Evolutionary conservation across 805 yeast species (phyloP), one percentile per base, ranked within the genome.

Genomic region (Metschnikowia corniflorae): DNA sequence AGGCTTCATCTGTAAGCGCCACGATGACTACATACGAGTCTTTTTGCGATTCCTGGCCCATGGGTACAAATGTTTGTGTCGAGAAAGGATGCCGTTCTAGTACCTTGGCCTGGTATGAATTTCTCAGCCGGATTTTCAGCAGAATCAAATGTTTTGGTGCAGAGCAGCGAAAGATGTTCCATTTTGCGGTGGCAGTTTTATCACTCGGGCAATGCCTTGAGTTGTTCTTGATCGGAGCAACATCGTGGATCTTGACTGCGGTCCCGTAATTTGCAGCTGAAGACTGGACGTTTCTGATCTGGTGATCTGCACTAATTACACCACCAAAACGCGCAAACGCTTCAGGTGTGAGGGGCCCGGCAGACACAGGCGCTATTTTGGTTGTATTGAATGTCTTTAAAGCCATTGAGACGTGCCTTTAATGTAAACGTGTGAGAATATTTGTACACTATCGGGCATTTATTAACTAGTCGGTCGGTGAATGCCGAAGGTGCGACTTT

Each of bases 181-280:
- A 80, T 48, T 84, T 81, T 2, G 94, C 77, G 0, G 75, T 68
- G 0, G 85, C 73, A 7, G 63, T 50, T 17, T 43, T 50, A 5
- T 71, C 66, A 43, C 80, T 70, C 4, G 77, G 71, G 7, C 79
- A 70, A 4, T 60, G 19, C 3, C 43, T 39, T 47, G 70, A 85
- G 30, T 68, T 61, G 55, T 82, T 82, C 4, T 60, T 61, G 3
- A 84, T 68, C 2, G 86, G 82, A 1, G 93, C 79, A 4, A 88
- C 93, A 43, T 80, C 71, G 44, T 75, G 77, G 30, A 86, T 58
- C 51, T 89, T 89, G 5, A 75, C 67, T 1, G 97, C 97, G 2
- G 97, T 89, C n/a, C 97, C 97, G 54, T 89, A 88, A 61, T 89
- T 89, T 4, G 96, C 97, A 15, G 73, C 61, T 5, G 73, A 55